Base-by-base conservation (phyloP, 2,329 filamentous ascomycete species). In the Diaporthe sp. region DNA sequence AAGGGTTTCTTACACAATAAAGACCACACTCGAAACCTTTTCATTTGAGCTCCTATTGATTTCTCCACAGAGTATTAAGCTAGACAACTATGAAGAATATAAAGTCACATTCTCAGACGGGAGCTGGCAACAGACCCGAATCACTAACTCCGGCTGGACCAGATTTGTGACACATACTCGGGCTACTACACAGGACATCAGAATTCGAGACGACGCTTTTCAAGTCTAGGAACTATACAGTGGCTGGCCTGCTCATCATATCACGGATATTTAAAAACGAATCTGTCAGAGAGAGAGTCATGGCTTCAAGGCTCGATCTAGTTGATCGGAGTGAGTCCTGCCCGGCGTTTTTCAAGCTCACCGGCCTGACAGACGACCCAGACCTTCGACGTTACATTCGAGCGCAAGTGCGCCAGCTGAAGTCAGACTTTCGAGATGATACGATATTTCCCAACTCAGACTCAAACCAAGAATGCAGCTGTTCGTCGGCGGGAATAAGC, bases 241-340 rank as follows among this genome's bases (percentile, higher is more conserved):
- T 17, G 28, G 31, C 22, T 53, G 28, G 22, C 6, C 25, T 31
- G 15, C n/a, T 28, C 31, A 2, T 6, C 7, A n/a, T 68, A 3
- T 25, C 44, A 7, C 19, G 62, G 22, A 51, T 53, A 0, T 68
- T 28, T 10, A 12, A 4, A n/a, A 68, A 53, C 10, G 9, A 8
- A 17, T 53, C 53, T 17, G 12, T 22, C 22, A 22, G 25, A 46
- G n/a, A 2, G 49, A 39, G 25, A n/a, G 0, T 5, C 15, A 13
- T 22, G 22, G 12, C 19, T 7, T 6, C 69, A 42, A 9, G 5
- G n/a, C 6, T 49, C 2, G 3, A 61, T 15, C 37, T 72, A 22
- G 55, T 72, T 28, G 55, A 61, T 37, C 69, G 55, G 3, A 28
- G 28, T 15, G n/a, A 51, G 28, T 44, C 42, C 13, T 72, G 69